Evolutionary conservation across 2,329 filamentous ascomycete species (phyloP).

Genomic region (Coniochaeta prunicola): DNA sequence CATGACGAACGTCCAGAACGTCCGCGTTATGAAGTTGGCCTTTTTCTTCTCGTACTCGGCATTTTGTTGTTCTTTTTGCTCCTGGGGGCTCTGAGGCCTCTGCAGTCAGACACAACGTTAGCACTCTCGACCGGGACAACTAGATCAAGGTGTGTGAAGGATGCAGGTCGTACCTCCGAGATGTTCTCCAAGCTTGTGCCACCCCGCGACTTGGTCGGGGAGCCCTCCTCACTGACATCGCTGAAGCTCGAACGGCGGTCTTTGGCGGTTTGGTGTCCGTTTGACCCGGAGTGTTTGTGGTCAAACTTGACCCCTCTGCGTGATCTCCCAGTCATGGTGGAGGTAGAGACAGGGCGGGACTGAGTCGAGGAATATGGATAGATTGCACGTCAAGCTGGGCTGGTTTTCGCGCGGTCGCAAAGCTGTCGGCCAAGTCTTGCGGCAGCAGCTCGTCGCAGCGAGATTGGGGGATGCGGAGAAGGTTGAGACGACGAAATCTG

Average conservation of each 20-base stretch:
- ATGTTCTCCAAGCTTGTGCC: conserved; percentile 27
- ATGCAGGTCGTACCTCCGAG: conserved; percentile 22
- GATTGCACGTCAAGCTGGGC: not conserved
- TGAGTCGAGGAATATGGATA: not conserved
- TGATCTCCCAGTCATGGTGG: conserved; percentile 24
- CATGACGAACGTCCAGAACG: conserved; percentile 98
- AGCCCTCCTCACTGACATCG: conserved; percentile 57
- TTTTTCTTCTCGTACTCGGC: conserved; percentile 96
- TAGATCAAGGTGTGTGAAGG: not conserved
- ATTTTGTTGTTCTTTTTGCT: conserved; percentile 23
- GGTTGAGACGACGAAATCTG: not conserved
- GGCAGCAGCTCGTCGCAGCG: not conserved
- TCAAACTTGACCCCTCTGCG: conserved; percentile 50
- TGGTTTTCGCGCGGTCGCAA: not conserved
- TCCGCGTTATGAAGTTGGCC: conserved; percentile 91
- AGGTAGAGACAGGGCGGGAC: not conserved
- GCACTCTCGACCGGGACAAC: not conserved
- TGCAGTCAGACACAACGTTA: conserved; percentile 12
- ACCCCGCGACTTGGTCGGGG: conserved; percentile 19
- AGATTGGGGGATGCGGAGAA: not conserved
- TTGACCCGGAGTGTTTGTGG: conserved; percentile 32
- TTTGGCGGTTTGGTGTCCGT: conserved; percentile 35
- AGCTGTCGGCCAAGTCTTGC: not conserved
- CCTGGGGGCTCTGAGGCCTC: conserved; percentile 33
- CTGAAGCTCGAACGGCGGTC: conserved; percentile 64